A percentile compares a stretch with the other conserved stretches of the same genome.
These are phyloP conservation scores for Citrus cavaleriei DNA, from an alignment of 345 rosid species.

Conservation along the genomic window DNA sequence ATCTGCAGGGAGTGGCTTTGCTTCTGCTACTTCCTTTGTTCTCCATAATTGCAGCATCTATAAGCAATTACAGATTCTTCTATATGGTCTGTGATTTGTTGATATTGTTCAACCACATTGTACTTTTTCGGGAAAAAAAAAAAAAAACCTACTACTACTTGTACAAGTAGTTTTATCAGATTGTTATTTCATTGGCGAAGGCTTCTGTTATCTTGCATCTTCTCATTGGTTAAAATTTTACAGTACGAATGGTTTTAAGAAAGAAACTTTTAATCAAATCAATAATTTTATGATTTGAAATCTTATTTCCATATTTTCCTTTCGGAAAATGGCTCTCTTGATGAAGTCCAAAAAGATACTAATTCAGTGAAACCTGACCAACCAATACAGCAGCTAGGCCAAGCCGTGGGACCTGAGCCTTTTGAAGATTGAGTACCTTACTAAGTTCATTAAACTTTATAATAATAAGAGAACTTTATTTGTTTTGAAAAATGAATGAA, in stretches of 20 bases:
- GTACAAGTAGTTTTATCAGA: background rate
- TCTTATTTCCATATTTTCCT: background rate
- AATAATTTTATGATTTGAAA: background rate
- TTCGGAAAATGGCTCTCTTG: background rate
- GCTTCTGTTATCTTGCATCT: background rate
- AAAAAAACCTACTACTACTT: background rate
- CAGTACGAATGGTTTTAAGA: background rate
- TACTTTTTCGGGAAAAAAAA: too few species aligned
- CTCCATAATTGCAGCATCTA: background rate
- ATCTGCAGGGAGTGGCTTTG: background rate
- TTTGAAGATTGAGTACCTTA: background rate
- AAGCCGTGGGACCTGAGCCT: background rate
- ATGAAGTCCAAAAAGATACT: background rate
- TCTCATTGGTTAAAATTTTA: background rate
- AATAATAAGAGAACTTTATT: background rate
- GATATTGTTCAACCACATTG: background rate
- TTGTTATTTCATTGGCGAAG: background rate
- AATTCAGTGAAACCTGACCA: background rate
- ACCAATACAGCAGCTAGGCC: background rate
- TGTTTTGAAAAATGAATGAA: background rate
- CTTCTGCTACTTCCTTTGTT: conserved; percentile 4
- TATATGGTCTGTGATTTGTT: background rate
- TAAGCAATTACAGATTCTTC: background rate
- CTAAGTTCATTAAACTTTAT: background rate
- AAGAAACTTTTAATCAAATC: too few species aligned